A percentile compares a stretch with the other conserved stretches of the same genome.
These are phyloP conservation scores for Brettanomyces custersianus DNA, from an alignment of 805 yeast species.

Conservation along the genomic window DNA sequence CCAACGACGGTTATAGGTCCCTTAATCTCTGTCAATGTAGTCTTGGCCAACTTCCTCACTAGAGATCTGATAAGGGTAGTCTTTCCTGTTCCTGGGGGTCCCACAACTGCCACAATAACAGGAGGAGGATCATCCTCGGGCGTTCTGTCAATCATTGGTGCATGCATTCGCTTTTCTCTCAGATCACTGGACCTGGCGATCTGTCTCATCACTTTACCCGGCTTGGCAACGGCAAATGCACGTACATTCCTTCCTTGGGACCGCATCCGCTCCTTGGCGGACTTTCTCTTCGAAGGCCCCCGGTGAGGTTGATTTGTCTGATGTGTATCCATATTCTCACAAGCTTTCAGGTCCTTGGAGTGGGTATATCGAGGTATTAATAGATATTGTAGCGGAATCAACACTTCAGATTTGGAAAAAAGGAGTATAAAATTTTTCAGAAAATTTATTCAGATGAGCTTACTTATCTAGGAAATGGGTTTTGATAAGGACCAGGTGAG, in stretches of 20 bases:
- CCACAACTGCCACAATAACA: conserved; percentile 90
- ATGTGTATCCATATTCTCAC: conserved; percentile 16
- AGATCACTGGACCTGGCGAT: conserved; percentile 80
- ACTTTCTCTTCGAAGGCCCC: conserved; percentile 37
- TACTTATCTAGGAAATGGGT: too few species aligned
- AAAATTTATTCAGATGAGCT: too few species aligned
- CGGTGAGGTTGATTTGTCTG: conserved; percentile 71
- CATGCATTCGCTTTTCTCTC: conserved; percentile 79
- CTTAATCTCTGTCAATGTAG: conserved; percentile 73
- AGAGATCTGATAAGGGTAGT: conserved; percentile 86
- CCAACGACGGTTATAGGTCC: conserved; percentile 97
- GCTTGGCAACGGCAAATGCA: conserved; percentile 77
- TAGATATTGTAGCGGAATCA: too few species aligned
- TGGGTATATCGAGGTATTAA: too few species aligned
- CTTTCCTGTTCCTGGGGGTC: conserved; percentile 98
- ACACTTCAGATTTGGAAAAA: too few species aligned
- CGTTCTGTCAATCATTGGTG: conserved; percentile 94
- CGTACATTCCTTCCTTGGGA: conserved; percentile 79
- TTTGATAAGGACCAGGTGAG: too few species aligned
- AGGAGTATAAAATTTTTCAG: too few species aligned
- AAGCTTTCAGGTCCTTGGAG: too few species aligned
- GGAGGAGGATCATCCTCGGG: conserved; percentile 99
- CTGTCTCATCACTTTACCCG: conserved; percentile 75
- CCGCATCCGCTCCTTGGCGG: conserved; percentile 82
- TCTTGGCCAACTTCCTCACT: conserved; percentile 80